Evolutionary conservation across 176 grass and related monocot species (phyloP).

Genomic region (Phoenix dactylifera): DNA sequence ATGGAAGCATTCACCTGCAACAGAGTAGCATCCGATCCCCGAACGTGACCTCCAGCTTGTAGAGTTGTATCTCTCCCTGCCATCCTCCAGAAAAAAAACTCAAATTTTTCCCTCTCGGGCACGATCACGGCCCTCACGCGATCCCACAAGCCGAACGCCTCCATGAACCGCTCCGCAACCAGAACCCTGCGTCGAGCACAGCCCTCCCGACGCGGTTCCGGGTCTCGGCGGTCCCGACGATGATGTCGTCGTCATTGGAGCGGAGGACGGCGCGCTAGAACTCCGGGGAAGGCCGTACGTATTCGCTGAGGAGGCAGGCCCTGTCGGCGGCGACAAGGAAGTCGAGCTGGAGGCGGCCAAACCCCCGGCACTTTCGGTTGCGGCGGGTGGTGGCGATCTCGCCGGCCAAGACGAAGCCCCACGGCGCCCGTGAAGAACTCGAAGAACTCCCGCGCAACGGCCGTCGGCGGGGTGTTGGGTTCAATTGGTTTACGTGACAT

Average conservation of each 20-base stretch:
- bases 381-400: constrained; percentile 48
- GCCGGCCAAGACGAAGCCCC: constrained; percentile 42
- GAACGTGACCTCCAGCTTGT: constrained; percentile 54
- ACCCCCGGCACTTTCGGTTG: constrained; percentile 48
- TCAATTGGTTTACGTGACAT: too few relatives aligned
- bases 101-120: constrained; percentile 46
- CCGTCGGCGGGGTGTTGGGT: constrained; percentile 42
- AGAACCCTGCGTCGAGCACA: constrained; percentile 17
- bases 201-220: constrained; percentile 18
- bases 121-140: constrained; percentile 70
- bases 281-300: constrained; percentile 35
- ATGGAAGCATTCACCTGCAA: constrained; percentile 46
- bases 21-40: constrained; percentile 38
- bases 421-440: constrained; percentile 54
- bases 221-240: constrained; percentile 41
- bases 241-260: constrained; percentile 35
- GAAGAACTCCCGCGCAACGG: constrained; percentile 56
- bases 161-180: constrained; percentile 17
- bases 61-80: constrained; percentile 33
- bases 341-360: constrained; percentile 60
- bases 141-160: constrained; percentile 47
- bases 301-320: constrained; percentile 30
- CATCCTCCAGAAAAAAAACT: constrained; percentile 49
- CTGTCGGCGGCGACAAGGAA: constrained; percentile 27
- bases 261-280: constrained; percentile 47